A percentile compares a stretch with the other conserved stretches of the same genome.
Conservation (phyloP, 2,329 filamentous ascomycete species). For the Pyrenochaeta sp. region DNA sequence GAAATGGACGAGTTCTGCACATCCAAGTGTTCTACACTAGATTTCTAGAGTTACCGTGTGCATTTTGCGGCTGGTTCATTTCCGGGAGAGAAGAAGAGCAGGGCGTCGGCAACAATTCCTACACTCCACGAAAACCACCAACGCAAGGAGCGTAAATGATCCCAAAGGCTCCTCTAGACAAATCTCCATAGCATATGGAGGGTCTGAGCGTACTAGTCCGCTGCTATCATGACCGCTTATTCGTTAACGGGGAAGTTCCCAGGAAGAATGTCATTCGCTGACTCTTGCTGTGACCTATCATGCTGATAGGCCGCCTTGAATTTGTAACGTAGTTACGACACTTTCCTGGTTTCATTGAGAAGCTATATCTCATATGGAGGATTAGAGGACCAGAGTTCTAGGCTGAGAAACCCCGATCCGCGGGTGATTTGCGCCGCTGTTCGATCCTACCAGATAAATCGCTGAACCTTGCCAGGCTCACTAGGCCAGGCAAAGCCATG, state of each 20-base stretch:
- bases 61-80: background rate
- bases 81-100: background rate
- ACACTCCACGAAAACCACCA: background rate
- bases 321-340: background rate
- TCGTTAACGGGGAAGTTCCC: background rate
- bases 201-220: background rate
- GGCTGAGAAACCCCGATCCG: background rate
- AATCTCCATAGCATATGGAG: background rate
- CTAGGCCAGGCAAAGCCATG: conserved; percentile 73
- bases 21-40: background rate
- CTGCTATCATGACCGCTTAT: background rate
- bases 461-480: conserved; percentile 68
- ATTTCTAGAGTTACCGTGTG: background rate
- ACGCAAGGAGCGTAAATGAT: background rate
- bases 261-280: background rate
- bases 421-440: background rate
- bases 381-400: background rate
- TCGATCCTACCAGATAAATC: conserved; percentile 72
- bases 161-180: background rate
- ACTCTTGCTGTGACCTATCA: background rate
- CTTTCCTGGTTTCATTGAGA: background rate
- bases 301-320: background rate
- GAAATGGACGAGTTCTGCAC: background rate
- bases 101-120: background rate
- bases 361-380: background rate